These are phyloP conservation scores for Penicillium sp. DNA, from an alignment of 2,329 filamentous ascomycete genomes.

Conservation along the genomic window DNA sequence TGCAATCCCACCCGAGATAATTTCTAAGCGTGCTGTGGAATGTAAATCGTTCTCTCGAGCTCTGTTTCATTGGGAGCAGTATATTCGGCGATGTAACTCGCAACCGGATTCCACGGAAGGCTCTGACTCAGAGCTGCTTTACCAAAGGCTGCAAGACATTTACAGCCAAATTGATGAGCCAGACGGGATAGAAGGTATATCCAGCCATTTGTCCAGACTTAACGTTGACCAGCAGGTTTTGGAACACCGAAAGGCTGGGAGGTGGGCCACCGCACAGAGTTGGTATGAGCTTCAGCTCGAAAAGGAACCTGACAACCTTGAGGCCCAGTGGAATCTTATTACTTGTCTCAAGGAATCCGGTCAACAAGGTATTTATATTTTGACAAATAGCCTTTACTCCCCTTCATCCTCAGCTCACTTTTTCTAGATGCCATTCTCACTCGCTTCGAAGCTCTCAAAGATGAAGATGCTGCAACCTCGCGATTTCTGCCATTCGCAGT, in stretches of 20 bases:
- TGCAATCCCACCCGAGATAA: conserved; percentile 69
- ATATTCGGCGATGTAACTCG: conserved; percentile 64
- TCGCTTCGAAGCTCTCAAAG: conserved; percentile 75
- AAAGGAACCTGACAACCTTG: conserved; percentile 72
- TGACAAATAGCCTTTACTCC: not conserved
- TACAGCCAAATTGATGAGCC: conserved; percentile 98
- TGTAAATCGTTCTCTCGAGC: conserved; percentile 92
- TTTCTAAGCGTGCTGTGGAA: conserved; percentile 83
- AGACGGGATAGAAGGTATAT: conserved; percentile 93
- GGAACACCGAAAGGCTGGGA: conserved; percentile 86
- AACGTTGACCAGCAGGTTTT: conserved; percentile 91
- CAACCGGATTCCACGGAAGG: conserved; percentile 50
- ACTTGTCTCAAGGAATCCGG: conserved; percentile 93
- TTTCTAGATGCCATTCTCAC: conserved; percentile 75
- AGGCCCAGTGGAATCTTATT: conserved; percentile 79
- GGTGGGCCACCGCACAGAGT: conserved; percentile 92
- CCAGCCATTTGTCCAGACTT: conserved; percentile 79
- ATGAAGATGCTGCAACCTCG: conserved; percentile 53
- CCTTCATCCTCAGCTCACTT: not conserved
- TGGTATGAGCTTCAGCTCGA: conserved; percentile 95
- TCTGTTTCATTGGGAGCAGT: conserved; percentile 91
- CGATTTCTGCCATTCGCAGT: conserved; percentile 78
- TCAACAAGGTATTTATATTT: conserved; percentile 69
- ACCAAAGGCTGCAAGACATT: conserved; percentile 83
- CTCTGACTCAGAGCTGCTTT: conserved; percentile 61